Conservation (phyloP, 1,284 basidiomycete genomes). For the Phellopilus nigrolimitatus region DNA sequence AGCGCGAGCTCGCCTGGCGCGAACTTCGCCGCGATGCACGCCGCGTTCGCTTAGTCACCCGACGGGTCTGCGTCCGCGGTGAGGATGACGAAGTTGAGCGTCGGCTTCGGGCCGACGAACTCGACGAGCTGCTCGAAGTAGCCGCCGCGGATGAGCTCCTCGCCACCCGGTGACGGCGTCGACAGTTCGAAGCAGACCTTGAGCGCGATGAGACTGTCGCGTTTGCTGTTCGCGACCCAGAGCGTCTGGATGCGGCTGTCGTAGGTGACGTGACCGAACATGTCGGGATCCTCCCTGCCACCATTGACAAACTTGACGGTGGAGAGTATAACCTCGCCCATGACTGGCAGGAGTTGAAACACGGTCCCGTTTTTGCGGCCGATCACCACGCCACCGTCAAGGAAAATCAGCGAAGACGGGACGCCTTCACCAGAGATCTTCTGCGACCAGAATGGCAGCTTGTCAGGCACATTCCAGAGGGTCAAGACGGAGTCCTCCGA, state of each 20-base stretch:
- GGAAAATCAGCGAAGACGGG: slow-evolving; percentile 75
- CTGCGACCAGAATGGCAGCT: slow-evolving; percentile 64
- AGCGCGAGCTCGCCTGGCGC: slow-evolving; percentile 69
- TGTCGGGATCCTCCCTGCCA: slow-evolving; percentile 61
- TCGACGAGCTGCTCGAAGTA: slow-evolving; percentile 77
- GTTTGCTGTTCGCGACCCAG: slow-evolving; percentile 78
- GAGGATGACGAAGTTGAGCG: slow-evolving; percentile 80
- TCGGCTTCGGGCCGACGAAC: slow-evolving; percentile 75
- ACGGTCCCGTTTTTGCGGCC: slow-evolving; percentile 76
- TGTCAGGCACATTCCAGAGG: slow-evolving; percentile 73
- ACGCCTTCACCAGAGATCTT: slow-evolving; percentile 70
- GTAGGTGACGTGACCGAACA: slow-evolving; percentile 82
- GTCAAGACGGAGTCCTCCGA: slow-evolving; percentile 74
- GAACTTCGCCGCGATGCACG: slow-evolving; percentile 74
- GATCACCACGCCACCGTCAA: slow-evolving; percentile 73
- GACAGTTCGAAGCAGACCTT: slow-evolving; percentile 64
- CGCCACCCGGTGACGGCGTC: slow-evolving; percentile 44
- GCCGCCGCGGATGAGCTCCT: slow-evolving; percentile 49
- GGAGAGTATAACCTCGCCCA: slow-evolving; percentile 66
- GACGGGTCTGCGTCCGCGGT: slow-evolving; percentile 74
- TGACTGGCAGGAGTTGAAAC: slow-evolving; percentile 69
- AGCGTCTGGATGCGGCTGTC: slow-evolving; percentile 76
- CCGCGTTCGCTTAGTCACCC: slow-evolving; percentile 73
- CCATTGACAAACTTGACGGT: slow-evolving; percentile 74
- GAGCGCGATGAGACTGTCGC: slow-evolving; percentile 76